Evolutionary conservation across 2,329 filamentous ascomycete genomes (phyloP).

Genomic region (Fusarium duplospermum): DNA sequence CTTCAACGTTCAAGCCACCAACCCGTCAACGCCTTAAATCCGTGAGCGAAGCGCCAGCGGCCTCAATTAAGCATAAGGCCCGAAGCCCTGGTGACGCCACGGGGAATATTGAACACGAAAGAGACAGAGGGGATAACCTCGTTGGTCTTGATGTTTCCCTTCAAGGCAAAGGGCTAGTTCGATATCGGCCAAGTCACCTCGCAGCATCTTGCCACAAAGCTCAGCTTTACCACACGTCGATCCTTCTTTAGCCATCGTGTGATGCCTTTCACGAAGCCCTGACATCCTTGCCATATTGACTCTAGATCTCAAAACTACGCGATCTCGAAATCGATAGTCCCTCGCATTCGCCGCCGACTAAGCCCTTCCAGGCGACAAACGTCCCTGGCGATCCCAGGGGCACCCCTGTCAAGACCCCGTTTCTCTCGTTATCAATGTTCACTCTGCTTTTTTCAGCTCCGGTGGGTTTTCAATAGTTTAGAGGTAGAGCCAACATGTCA

Average conservation of each 20-base stretch:
- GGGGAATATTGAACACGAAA: neutral
- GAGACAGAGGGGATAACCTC: neutral
- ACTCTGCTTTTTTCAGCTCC: neutral
- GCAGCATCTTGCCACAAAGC: neutral
- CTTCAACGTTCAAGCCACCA: neutral
- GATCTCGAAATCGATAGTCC: conserved; percentile 19
- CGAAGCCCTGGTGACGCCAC: neutral
- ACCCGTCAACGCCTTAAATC: neutral
- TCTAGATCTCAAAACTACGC: neutral
- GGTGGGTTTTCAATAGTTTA: conserved; percentile 9
- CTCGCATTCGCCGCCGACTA: neutral
- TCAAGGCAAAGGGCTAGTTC: neutral
- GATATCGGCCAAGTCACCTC: neutral
- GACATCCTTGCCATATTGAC: neutral
- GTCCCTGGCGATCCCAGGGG: neutral
- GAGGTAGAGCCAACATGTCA: neutral
- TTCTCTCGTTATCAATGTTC: neutral
- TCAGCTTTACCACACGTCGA: neutral
- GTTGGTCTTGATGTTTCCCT: neutral
- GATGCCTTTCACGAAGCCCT: neutral
- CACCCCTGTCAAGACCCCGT: neutral
- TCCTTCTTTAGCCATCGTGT: neutral
- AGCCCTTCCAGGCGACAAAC: neutral
- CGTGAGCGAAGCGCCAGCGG: neutral
- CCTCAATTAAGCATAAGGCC: neutral